Evolutionary conservation across 176 grass and related monocot genomes (phyloP), one percentile per base, ranked within the genome.

Genomic region (Metroxylon sagu): DNA sequence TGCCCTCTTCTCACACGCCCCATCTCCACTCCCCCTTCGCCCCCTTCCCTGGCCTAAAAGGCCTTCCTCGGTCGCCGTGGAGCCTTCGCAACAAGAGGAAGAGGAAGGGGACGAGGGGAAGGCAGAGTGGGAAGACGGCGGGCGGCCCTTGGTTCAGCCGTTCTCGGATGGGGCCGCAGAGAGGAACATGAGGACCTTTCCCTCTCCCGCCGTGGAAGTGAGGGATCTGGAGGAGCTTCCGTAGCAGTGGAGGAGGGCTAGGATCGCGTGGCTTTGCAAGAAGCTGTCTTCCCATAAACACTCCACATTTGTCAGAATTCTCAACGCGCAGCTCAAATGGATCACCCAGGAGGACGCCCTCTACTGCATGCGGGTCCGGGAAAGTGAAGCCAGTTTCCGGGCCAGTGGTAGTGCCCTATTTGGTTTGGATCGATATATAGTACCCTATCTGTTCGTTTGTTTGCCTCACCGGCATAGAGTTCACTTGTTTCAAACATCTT

Each of bases 181-280:
- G 76, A 88, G 56, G 83, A 82, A 90, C 7, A 53, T 73, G 28
- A 62, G 59, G 28, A 73, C 79, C 49, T 54, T 85, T 29, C 31
- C 76, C 53, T 85, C 87, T 12, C 93, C 84, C n/a, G 81, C 80
- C 53, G 70, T 97, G 59, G 66, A 80, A 63, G 84, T 88, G 69
- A 67, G 67, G 25, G 83, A 91, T 67, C 80, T 97, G 48, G 93
- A 91, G 67, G 93, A 92, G 59, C 74, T 97, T 49, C 87, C 87
- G 8, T 87, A 97, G 93, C 70, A 83, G 69, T 97, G 93, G 93
- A 79, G 93, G 74, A 77, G 93, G 58, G 76, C 93, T 3, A 85
- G 74, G 79, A 88, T 97, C 26, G 93, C 93, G 5, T 97, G 93
- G 93, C 93, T 97, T 49, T 97, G 93, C 68, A 97, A 97, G 84